These are phyloP conservation scores for Acacia melanoxylon DNA, from an alignment of 306 rosid species.

Conservation along the genomic window DNA sequence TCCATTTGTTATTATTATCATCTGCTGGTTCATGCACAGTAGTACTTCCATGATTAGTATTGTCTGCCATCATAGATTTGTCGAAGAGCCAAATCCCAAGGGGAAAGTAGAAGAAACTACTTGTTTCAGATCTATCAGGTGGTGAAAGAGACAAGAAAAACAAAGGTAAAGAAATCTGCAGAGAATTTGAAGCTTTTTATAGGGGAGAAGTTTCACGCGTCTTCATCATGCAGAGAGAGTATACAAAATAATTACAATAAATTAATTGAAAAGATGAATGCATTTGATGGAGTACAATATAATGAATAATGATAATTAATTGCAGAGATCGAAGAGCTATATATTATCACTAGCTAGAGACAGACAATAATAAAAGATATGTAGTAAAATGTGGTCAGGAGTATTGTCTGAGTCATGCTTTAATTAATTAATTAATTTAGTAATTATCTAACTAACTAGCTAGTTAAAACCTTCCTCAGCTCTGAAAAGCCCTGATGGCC, in stretches of 20 bases:
- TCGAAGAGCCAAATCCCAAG: neutral
- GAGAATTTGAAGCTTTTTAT: neutral
- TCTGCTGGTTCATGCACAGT: neutral
- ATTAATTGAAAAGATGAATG: neutral
- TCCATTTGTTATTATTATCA: constrained; percentile 44
- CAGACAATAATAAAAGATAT: neutral
- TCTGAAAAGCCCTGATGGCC: constrained; percentile 14
- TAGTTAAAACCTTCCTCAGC: constrained; percentile 14
- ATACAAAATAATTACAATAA: neutral
- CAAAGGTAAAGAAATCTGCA: constrained; percentile 14
- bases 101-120: neutral
- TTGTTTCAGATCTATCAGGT: neutral
- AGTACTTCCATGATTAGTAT: neutral
- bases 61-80: constrained; percentile 53
- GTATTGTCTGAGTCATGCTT: neutral
- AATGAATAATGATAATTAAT: neutral
- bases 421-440: neutral
- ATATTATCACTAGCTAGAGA: neutral
- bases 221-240: neutral
- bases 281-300: neutral
- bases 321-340: neutral
- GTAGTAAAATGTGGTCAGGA: neutral
- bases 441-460: neutral
- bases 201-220: neutral
- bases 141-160: neutral